Percentiles rank a stretch among this genome's conserved stretches.
These are phyloP conservation scores for Talaromyces rugulosus DNA, from an alignment of 2,329 filamentous ascomycete genomes.

Conservation along the genomic window DNA sequence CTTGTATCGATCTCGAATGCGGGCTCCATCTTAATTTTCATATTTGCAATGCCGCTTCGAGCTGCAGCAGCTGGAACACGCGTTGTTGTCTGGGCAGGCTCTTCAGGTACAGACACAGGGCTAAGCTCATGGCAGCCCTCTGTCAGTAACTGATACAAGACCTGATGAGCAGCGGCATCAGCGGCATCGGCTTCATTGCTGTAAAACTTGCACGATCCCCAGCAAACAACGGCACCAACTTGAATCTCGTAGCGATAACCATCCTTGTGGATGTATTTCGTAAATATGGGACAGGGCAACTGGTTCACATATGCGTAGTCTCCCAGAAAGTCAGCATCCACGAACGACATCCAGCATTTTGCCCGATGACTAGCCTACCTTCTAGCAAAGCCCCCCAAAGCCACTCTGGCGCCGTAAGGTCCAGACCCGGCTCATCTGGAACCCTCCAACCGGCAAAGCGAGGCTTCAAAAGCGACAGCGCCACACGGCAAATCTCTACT, in stretches of 20 bases:
- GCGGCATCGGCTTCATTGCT: slow-evolving; percentile 21
- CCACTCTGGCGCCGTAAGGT: slow-evolving; percentile 17
- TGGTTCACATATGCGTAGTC: slow-evolving; percentile 2
- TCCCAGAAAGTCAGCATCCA: not conserved
- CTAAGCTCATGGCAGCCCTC: slow-evolving; percentile 4
- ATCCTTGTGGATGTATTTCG: slow-evolving; percentile 19
- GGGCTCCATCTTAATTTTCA: not conserved
- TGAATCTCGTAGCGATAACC: slow-evolving; percentile 25
- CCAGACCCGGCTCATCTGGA: slow-evolving; percentile 22
- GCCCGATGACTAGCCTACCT: slow-evolving; percentile 17
- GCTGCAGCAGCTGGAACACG: not conserved
- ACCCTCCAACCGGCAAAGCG: slow-evolving; percentile 24
- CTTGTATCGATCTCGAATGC: not conserved
- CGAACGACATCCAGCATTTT: not conserved
- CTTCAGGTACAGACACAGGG: not conserved
- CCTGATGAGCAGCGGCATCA: slow-evolving; percentile 26
- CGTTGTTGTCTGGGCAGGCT: not conserved
- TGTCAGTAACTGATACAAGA: slow-evolving; percentile 22
- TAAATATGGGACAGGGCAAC: slow-evolving; percentile 15
- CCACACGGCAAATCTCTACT: slow-evolving; percentile 23
- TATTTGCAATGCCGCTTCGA: not conserved
- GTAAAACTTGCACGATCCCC: slow-evolving; percentile 18
- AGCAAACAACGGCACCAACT: slow-evolving; percentile 18
- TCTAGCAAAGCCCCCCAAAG: slow-evolving; percentile 26
- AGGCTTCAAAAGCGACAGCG: slow-evolving; percentile 21